Evolutionary conservation across 345 rosid species (phyloP), one percentile per base, ranked within the genome.

Genomic region (Arabis hirsuta): DNA sequence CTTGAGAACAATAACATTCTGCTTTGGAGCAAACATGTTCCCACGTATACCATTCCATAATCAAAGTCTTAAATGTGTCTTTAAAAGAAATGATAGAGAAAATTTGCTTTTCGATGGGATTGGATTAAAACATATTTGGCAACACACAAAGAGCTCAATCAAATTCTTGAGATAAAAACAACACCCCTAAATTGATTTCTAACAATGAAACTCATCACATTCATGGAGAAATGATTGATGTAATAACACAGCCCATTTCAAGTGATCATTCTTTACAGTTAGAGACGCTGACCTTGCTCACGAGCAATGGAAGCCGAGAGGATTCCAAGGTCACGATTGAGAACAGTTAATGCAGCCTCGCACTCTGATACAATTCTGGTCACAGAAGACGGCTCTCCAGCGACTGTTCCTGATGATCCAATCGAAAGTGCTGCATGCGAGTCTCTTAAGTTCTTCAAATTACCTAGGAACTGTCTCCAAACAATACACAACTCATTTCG

Each of bases 381-480:
- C 6, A 96, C 98, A 14, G 99, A 85, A 48, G 97, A 82, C 3
- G 97, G 94, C 78, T 91, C 99, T 22, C 97, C 96, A 12, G 88
- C 81, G 26, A 84, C 73, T 47, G 96, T 90, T 81, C 88, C 98
- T 3, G 91, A 86, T 9, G 92, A 86, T 68, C 98, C 98, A 41
- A 90, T 79, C 9, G 94, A 84, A 60, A 96, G 96, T 64, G 99
- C 97, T 54, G 99, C 89, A 80, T 90, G 84, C 1, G 99, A 92
- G 66, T 92, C 98, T 81, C 98, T 85, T 32, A 96, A 87, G 79
- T 90, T 96, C 87, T 94, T 96, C 89, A 90, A 77, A 82, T 92
- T 96, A 55, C 98, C 90, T 53, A 92, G 82, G 65, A 96, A 90
- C 99, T 96, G 90, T 82, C 43, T 24, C 53, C 75, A 64, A 55